Conservation (phyloP, 1,284 basidiomycete species). For the Coniophora puteana region DNA sequence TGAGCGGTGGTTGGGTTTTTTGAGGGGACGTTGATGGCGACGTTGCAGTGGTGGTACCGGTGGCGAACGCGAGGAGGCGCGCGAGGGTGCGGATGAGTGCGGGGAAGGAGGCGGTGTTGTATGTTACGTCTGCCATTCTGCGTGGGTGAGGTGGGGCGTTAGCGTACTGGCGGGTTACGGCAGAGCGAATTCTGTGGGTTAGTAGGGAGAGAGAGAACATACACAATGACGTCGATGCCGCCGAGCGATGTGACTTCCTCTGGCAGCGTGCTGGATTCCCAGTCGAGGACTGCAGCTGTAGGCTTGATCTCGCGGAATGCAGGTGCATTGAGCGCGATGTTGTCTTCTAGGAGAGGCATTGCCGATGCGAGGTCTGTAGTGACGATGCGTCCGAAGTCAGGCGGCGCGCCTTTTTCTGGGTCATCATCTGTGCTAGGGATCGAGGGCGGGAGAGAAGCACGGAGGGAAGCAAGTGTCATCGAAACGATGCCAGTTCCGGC, state of each 20-base stretch:
- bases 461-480: constrained; percentile 56
- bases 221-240: constrained; percentile 59
- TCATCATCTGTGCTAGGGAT: too few species aligned
- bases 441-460: constrained; percentile 25
- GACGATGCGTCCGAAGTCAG: constrained; percentile 52
- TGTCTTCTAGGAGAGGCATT: constrained; percentile 72
- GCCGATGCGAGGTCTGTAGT: constrained; percentile 81
- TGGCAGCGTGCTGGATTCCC: constrained; percentile 62
- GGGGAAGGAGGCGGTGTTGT: constrained; percentile 83
- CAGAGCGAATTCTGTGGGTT: background rate
- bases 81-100: constrained; percentile 56
- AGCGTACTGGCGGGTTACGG: constrained; percentile 1
- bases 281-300: constrained; percentile 67
- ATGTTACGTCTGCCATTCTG: constrained; percentile 88
- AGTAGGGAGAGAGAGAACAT: constrained; percentile 19
- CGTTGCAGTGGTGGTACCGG: too few species aligned
- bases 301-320: too few species aligned
- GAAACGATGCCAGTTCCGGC: constrained; percentile 82
- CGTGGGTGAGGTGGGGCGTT: background rate
- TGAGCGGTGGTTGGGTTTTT: constrained; percentile 34
- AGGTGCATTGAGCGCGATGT: constrained; percentile 42
- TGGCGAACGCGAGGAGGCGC: constrained; percentile 34
- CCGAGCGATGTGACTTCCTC: constrained; percentile 32
- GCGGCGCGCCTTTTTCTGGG: too few species aligned
- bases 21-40: too few species aligned